Conservation (phyloP, 1,284 basidiomycete genomes). For the Sutorius eximius region DNA sequence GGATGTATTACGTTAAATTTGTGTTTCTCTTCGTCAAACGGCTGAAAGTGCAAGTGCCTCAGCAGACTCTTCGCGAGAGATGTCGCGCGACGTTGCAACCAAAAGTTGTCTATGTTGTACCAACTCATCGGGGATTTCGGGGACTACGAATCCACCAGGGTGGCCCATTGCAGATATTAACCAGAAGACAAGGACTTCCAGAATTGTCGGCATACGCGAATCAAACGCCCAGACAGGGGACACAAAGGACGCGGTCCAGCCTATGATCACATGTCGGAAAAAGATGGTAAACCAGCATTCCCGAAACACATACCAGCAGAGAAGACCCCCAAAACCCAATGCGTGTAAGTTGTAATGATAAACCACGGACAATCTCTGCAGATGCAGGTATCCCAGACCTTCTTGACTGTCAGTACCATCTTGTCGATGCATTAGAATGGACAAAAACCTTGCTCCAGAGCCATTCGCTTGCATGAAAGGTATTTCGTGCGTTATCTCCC, state of each 20-base stretch:
- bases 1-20: neutral
- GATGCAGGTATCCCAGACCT: slow-evolving; percentile 70
- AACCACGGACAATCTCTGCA: slow-evolving; percentile 58
- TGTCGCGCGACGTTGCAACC: slow-evolving; percentile 45
- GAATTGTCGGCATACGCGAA: slow-evolving; percentile 42
- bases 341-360: slow-evolving; percentile 63
- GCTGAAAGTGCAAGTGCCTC: slow-evolving; percentile 23
- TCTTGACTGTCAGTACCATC: slow-evolving; percentile 11
- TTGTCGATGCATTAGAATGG: neutral
- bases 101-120: slow-evolving; percentile 32
- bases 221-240: slow-evolving; percentile 44
- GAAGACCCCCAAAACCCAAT: slow-evolving; percentile 73
- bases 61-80: slow-evolving; percentile 29
- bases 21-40: slow-evolving; percentile 7
- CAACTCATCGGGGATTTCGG: slow-evolving; percentile 43
- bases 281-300: neutral
- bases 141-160: slow-evolving; percentile 39
- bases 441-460: slow-evolving; percentile 64
- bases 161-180: slow-evolving; percentile 48
- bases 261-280: slow-evolving; percentile 35
- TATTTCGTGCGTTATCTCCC: slow-evolving; percentile 34
- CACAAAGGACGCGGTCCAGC: slow-evolving; percentile 53
- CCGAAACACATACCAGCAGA: slow-evolving; percentile 47
- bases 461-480: slow-evolving; percentile 37
- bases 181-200: slow-evolving; percentile 55